A percentile compares a stretch with the other conserved stretches of the same genome.
Evolutionary conservation across 331 rosid genomes (phyloP).

Genomic region (Phaseolus coccineus): DNA sequence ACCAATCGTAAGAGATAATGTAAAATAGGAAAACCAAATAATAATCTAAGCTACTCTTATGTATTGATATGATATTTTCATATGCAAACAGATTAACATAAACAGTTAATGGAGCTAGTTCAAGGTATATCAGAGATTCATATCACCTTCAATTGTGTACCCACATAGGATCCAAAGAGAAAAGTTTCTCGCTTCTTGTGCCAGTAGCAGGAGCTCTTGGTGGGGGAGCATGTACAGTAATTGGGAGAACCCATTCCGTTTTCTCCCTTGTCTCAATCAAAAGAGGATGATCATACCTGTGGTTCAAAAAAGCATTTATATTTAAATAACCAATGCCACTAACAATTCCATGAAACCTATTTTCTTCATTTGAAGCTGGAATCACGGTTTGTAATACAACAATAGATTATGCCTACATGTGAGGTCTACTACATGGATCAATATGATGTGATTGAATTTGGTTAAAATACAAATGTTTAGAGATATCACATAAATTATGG

Average conservation of each 20-base stretch:
- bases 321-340: conserved; percentile 2
- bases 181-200: conserved; percentile 67
- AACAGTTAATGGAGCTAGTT: conserved; percentile 16
- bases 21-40: not conserved
- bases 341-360: conserved; percentile 10
- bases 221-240: conserved; percentile 89
- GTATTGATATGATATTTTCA: not conserved
- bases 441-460: not conserved
- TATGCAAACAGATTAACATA: conserved; percentile 4
- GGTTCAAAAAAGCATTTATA: conserved; percentile 36
- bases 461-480: not conserved
- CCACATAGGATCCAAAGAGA: conserved; percentile 77
- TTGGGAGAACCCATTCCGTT: conserved; percentile 95
- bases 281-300: conserved; percentile 96
- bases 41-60: not conserved
- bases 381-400: not conserved
- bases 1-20: conserved; percentile 2
- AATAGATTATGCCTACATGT: not conserved
- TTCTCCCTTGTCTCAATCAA: conserved; percentile 87
- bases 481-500: not conserved
- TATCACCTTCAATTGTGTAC: conserved; percentile 70
- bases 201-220: conserved; percentile 58
- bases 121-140: conserved; percentile 13
- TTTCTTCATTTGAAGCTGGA: conserved; percentile 33
- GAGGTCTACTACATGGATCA: not conserved